phyloP scores from a whole-genome alignment of 257 asterid genomes.

The Fraxinus excelsior region DNA sequence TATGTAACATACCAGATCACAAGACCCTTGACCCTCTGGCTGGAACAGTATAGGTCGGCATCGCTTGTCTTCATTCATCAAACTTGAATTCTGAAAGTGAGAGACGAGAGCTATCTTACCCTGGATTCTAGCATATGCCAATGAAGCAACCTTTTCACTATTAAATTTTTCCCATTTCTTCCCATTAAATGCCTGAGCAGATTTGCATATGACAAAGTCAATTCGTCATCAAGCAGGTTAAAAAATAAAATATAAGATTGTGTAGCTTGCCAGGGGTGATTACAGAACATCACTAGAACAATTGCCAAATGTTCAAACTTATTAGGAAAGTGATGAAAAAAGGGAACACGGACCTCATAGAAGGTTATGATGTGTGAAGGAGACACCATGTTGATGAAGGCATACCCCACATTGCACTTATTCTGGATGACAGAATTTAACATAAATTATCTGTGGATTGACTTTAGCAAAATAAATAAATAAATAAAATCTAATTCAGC shows the following conservation, averaged over 20 bases:
- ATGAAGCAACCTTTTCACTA: slow-evolving; percentile 90
- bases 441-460: slow-evolving; percentile 2
- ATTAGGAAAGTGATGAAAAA: neutral
- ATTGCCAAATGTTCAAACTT: neutral
- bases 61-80: slow-evolving; percentile 93
- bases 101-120: slow-evolving; percentile 79
- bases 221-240: neutral
- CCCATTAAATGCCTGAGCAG: slow-evolving; percentile 76
- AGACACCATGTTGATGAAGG: slow-evolving; percentile 93
- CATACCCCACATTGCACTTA: slow-evolving; percentile 97
- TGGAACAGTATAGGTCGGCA: slow-evolving; percentile 89
- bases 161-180: slow-evolving; percentile 98
- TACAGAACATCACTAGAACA: neutral
- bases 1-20: slow-evolving; percentile 58
- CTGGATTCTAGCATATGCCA: slow-evolving; percentile 94
- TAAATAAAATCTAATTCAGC: neutral
- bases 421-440: slow-evolving; percentile 55
- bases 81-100: slow-evolving; percentile 94
- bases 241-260: neutral
- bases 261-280: neutral
- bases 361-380: slow-evolving; percentile 78
- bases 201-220: neutral
- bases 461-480: slow-evolving; percentile 12
- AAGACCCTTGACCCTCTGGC: slow-evolving; percentile 69
- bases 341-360: slow-evolving; percentile 61